These are phyloP conservation scores for Phialophora expanda DNA, from an alignment of 2,329 filamentous ascomycete genomes.

Conservation along the genomic window DNA sequence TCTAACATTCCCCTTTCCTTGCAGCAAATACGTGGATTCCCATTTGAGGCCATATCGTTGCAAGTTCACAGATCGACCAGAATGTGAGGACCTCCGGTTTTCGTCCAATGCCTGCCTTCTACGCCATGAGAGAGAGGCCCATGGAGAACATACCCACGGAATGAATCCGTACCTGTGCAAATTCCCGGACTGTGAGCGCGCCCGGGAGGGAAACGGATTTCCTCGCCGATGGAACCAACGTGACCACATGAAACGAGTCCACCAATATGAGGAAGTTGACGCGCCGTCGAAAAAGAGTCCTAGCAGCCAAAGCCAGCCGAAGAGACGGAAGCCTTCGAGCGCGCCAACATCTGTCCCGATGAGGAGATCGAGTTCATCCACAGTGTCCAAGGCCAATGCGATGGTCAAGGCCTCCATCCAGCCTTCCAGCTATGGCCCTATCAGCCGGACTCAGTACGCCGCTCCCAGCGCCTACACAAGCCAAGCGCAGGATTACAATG, in stretches of 20 bases:
- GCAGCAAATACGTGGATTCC: slow-evolving; percentile 94
- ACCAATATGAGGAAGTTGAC: slow-evolving; percentile 59
- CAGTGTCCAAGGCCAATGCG: slow-evolving; percentile 30
- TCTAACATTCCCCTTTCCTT: slow-evolving; percentile 37
- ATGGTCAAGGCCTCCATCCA: slow-evolving; percentile 28
- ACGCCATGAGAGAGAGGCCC: slow-evolving; percentile 92
- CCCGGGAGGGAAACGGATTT: slow-evolving; percentile 82
- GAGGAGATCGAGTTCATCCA: slow-evolving; percentile 38
- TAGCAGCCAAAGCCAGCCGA: slow-evolving; percentile 28
- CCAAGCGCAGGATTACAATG: slow-evolving; percentile 26
- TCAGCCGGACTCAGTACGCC: slow-evolving; percentile 28
- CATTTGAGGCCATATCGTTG: slow-evolving; percentile 96
- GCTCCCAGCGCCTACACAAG: slow-evolving; percentile 24
- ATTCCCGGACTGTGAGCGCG: slow-evolving; percentile 85
- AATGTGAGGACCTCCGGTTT: slow-evolving; percentile 85
- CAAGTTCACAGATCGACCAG: slow-evolving; percentile 66
- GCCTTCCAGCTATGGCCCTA: slow-evolving; percentile 23
- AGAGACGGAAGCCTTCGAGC: slow-evolving; percentile 30
- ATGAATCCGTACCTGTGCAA: slow-evolving; percentile 90
- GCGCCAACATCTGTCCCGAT: slow-evolving; percentile 36
- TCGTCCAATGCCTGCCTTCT: slow-evolving; percentile 94
- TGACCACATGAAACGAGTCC: slow-evolving; percentile 96
- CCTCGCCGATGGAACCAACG: slow-evolving; percentile 93
- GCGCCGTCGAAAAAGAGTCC: slow-evolving; percentile 34
- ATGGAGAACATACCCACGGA: slow-evolving; percentile 93